Evolutionary conservation across 1,284 basidiomycete genomes (phyloP), one percentile per base, ranked within the genome.

Genomic region (Fomitopsis pinicola): DNA sequence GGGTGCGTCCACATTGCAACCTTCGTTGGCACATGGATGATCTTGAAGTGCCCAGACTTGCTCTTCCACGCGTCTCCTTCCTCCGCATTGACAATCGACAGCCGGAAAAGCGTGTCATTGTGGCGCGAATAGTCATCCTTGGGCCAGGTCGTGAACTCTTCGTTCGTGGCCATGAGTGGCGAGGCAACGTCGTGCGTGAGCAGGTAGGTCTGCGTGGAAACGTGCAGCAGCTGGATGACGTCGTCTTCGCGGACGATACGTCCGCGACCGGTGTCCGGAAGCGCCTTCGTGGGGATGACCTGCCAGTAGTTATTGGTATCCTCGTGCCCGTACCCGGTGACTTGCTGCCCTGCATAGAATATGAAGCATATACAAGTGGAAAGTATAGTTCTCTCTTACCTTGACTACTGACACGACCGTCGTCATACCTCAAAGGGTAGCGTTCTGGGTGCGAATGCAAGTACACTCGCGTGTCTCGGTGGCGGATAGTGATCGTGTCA

Each of bases 111-210:
- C 0, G 95, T 97, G 64, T 97, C 95, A 68, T 95, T 93, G 72
- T 90, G 82, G 44, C 89, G 82, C 5, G 82, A 80, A 62, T 84
- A 77, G 66, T 93, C 88, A 64, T 91, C 87, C 67, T 84, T 87
- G 12, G 87, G 75, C 84, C 88, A 89, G 0, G 95, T 97, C 3
- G 96, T 99, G 75, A 99, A 96, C 75, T 99, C 97, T 74, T 98
- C 95, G 75, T 99, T 98, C 44, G 97, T 99, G 9, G 97, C 88
- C 91, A 96, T 97, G 58, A 96, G 84, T 2, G 97, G 93, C 3
- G 95, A 97, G 0, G 97, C 97, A 62, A 99, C 97, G 73, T 99
- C 97, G 72, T 99, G 97, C 1, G 96, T 96, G 54, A 99, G 77
- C 45, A 99, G 86, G 60, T 88, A 77, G 0, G 88, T 88, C 67